Evolutionary conservation across 768 basidiomycete species (phyloP), one percentile per base, ranked within the genome.

Genomic region (Agrocybe praecox): DNA sequence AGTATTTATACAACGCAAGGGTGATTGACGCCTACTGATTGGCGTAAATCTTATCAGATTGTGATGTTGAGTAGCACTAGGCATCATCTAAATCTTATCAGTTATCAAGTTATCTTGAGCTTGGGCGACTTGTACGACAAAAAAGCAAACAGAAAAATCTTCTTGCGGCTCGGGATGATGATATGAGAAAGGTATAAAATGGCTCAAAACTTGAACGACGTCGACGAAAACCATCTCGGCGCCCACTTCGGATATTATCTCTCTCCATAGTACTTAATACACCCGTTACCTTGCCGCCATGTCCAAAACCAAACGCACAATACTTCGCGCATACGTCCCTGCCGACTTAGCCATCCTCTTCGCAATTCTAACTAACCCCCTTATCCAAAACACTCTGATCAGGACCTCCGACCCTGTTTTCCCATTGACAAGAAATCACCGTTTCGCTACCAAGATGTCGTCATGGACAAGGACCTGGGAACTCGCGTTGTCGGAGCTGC

Each of bases 241-340:
- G 5, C 23, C 7, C 1, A 17, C 19, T 24, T 12, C 11, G n/a
- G n/a, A n/a, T n/a, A n/a, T n/a, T n/a, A n/a, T 17, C 12, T 23
- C 19, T 6, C 2, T 47, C 24, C 24, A 17, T 7, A 23, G 11
- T 12, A n/a, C n/a, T n/a, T 12, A 23, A 47, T 24, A 19, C 8
- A 23, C 22, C 21, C 46, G n/a, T n/a, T n/a, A n/a, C n/a, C 17
- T 10, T 26, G 10, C 14, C 45, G 29, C 7, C 19, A 65, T 69
- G 57, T 69, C 67, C 53, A 64, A 60, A 8, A 70, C 67, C 11
- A 55, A 67, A 32, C 68, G 67, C 15, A 62, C 67, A 24, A 40
- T 53, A 29, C 58, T 70, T 34, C 62, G 67, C 24, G 65, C 52
- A 33, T 63, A 67, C 29, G 32, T 56, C 26, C 61, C 62, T 8